Base-by-base conservation (phyloP, 352 stramenopile species). In the Phytophthora crassamura region DNA sequence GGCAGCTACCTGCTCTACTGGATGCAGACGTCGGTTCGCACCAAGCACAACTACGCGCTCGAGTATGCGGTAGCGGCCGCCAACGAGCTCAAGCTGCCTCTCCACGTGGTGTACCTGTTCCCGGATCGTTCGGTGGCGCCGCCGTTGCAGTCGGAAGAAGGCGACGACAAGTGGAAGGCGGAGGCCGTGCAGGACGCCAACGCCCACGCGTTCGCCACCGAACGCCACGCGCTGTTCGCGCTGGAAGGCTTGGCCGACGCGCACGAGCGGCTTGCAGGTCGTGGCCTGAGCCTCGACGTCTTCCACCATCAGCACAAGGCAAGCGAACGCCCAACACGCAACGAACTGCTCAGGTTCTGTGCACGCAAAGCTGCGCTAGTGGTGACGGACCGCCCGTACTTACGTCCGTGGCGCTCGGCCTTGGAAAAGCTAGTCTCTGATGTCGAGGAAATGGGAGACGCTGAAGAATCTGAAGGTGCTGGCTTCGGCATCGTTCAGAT, bases 401-500 rank as follows among this genome's bases (percentile, higher is more conserved):
- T 95, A 52, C 79, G 84, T 32, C 75, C 81, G 22, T 80, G 77
- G 67, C 71, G 72, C 11, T 64, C 76, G n/a, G 72, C 77, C 6
- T 58, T 89, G 10, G 55, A 81, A 18, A 62, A 69, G 39, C 76
- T 86, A 16, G 88, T 82, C 18, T 56, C 56, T 67, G 11, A 43
- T 34, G 43, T 58, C 42, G 11, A 80, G 72, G 10, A 62, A 86
- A 18, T 78, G 79, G 15, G 16, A 38, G 69, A 67, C 9, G 28
- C 38, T 34, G 40, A 63, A 15, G 36, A 38, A n/a, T 8, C 36
- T 16, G 14, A 16, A 2, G 22, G 41, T 36, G 39, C 49, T 55
- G 16, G 35, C 8, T 94, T 81, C 55, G 81, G 79, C 0, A 52
- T 99, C 49, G 88, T 97, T 61, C 90, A 99, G 59, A 91, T 99